Evolutionary conservation across 768 basidiomycete species (phyloP), one percentile per base, ranked within the genome.

Genomic region (Panaeolus papilionaceus): DNA sequence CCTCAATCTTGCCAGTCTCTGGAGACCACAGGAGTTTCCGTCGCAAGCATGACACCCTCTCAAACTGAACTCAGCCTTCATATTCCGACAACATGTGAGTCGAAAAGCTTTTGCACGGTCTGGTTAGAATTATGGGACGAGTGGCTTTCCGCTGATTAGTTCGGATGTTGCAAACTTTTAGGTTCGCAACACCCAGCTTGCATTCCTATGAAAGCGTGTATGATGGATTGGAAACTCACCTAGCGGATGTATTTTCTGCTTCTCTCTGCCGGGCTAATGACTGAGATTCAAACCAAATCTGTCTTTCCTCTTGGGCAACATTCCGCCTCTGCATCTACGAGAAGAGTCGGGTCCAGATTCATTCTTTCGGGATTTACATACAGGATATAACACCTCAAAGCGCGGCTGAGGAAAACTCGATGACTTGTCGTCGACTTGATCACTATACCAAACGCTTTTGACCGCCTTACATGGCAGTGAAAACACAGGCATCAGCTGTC

Each of bases 331-430:
- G 16, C 28, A 58, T 58, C 28, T 58, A 33, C 10, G 54, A 33
- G 26, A 37, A 58, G 54, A 10, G 12, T 33, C 54, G 54, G 54
- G 11, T 16, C 11, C 16, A 58, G 54, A 58, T 58, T 58, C 33
- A 11, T 58, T 58, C 54, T 58, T 28, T 58, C 54, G 54, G 54
- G 33, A 58, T 58, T 58, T 58, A 58, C 54, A 58, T 58, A 58
- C 10, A 23, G 12, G 12, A 28, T 28, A 5, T 16, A 44, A 16
- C 42, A 4, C 18, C 42, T 16, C 14, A 44, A 18, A 44, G 14
- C 42, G 18, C 16, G 33, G 5, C 33, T 33, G 42, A 44, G 16
- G 14, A 44, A 44, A 44, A 44, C 42, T 33, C 33, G 16, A 18
- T 44, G 42, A 14, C 2, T 16, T 44, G 16, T 44, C 16, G 42